Evolutionary conservation across 768 basidiomycete genomes (phyloP).

Genomic region (Cyclocybe aegerita): DNA sequence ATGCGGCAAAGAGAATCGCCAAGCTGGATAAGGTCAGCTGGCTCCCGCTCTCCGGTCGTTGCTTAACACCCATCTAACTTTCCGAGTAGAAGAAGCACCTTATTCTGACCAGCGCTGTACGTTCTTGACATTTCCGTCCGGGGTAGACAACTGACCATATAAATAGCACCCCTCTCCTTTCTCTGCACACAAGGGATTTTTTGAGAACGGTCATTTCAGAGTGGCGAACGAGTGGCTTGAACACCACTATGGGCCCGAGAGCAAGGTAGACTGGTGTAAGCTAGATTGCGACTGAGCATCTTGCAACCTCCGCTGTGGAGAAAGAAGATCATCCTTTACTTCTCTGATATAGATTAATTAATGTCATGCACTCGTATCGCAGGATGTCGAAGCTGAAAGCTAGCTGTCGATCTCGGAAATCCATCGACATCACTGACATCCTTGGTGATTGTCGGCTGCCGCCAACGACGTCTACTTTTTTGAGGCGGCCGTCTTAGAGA

Average conservation of each 20-base stretch:
- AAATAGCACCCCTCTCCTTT: conserved; percentile 81
- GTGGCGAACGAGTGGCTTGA: conserved; percentile 87
- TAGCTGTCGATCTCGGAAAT: no score
- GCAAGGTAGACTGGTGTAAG: conserved; percentile 71
- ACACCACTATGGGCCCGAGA: conserved; percentile 70
- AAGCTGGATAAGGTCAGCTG: conserved; percentile 66
- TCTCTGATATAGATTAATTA: no score
- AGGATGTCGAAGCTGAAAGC: no score
- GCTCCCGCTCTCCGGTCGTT: no score
- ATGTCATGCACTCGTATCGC: no score
- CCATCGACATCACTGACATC: no score
- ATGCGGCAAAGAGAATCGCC: conserved; percentile 81
- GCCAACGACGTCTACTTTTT: neutral
- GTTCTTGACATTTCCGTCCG: conserved; percentile 26
- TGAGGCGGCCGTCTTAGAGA: neutral
- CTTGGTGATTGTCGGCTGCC: no score
- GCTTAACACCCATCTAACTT: neutral
- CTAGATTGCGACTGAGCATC: conserved; percentile 17
- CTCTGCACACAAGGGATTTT: conserved; percentile 76
- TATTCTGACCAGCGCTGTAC: conserved; percentile 72
- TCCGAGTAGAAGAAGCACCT: conserved; percentile 69
- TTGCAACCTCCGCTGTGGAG: neutral
- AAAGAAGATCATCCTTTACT: neutral
- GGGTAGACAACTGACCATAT: neutral
- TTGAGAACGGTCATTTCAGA: conserved; percentile 88